A percentile compares a stretch with the other conserved stretches of the same genome.
Conservation (phyloP, 2,329 filamentous ascomycete species). For the Microsporum ferrugineum region DNA sequence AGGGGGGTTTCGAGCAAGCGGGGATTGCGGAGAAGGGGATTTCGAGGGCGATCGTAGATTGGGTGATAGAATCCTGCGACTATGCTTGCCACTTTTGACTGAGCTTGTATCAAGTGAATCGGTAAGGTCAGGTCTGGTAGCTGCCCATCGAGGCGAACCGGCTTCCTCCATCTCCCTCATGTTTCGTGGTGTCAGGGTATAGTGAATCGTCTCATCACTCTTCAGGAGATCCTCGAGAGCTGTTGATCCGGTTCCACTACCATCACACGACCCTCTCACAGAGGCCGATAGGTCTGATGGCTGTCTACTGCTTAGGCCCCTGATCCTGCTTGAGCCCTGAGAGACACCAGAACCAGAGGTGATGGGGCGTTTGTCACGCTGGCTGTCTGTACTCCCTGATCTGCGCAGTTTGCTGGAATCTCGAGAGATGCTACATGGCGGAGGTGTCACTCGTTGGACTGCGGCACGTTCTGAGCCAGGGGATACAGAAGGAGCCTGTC, state of each 20-base stretch:
- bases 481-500: slow-evolving; percentile 17
- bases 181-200: slow-evolving; percentile 66
- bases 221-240: slow-evolving; percentile 71
- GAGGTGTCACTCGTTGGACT: slow-evolving; percentile 30
- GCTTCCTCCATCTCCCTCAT: slow-evolving; percentile 59
- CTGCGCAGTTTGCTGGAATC: slow-evolving; percentile 25
- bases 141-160: slow-evolving; percentile 24
- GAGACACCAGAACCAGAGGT: slow-evolving; percentile 32
- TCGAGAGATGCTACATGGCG: slow-evolving; percentile 21
- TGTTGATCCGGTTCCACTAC: slow-evolving; percentile 44
- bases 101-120: slow-evolving; percentile 12
- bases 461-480: slow-evolving; percentile 27
- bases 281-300: slow-evolving; percentile 7
- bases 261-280: not conserved
- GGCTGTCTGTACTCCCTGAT: slow-evolving; percentile 31
- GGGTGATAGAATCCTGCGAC: not conserved
- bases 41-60: not conserved
- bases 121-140: slow-evolving; percentile 25
- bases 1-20: not conserved
- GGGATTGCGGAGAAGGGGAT: not conserved
- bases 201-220: slow-evolving; percentile 71
- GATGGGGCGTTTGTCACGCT: slow-evolving; percentile 28
- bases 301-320: slow-evolving; percentile 30
- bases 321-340: slow-evolving; percentile 32
- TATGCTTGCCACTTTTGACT: not conserved